Evolutionary conservation across 2,329 filamentous ascomycete genomes (phyloP).

Genomic region (Monilinia polystroma): DNA sequence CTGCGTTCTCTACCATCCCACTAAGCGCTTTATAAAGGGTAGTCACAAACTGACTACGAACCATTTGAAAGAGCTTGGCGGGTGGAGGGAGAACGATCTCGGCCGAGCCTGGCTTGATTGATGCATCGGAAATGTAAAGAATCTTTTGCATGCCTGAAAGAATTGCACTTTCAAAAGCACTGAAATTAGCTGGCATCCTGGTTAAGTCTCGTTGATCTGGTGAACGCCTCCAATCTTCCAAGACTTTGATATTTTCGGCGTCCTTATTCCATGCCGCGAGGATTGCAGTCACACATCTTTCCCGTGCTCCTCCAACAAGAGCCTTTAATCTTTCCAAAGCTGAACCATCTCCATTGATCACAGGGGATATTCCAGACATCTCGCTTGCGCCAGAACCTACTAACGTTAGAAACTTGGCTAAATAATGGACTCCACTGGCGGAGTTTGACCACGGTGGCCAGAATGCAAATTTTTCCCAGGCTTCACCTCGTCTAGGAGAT

Average conservation of each 20-base stretch:
- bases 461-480: conserved; percentile 93
- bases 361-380: conserved; percentile 71
- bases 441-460: conserved; percentile 95
- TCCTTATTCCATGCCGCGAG: conserved; percentile 92
- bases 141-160: conserved; percentile 91
- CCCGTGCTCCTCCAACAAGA: conserved; percentile 75
- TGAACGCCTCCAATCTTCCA: conserved; percentile 91
- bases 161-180: conserved; percentile 79
- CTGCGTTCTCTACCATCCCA: conserved; percentile 96
- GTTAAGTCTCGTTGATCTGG: conserved; percentile 83
- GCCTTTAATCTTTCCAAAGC: conserved; percentile 70
- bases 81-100: conserved; percentile 84
- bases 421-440: conserved; percentile 85
- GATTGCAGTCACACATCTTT: conserved; percentile 80
- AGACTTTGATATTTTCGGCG: conserved; percentile 84
- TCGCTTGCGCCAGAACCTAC: conserved; percentile 87
- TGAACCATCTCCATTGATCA: conserved; percentile 55
- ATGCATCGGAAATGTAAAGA: conserved; percentile 82
- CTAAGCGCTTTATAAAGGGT: conserved; percentile 92
- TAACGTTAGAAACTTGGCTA: conserved; percentile 76
- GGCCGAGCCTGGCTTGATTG: conserved; percentile 61
- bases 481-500: conserved; percentile 74
- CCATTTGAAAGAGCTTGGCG: conserved; percentile 84
- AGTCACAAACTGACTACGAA: conserved; percentile 86
- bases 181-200: conserved; percentile 83